These are phyloP conservation scores for Scedosporium dehoogii DNA, from an alignment of 2,329 filamentous ascomycete species.

Conservation along the genomic window DNA sequence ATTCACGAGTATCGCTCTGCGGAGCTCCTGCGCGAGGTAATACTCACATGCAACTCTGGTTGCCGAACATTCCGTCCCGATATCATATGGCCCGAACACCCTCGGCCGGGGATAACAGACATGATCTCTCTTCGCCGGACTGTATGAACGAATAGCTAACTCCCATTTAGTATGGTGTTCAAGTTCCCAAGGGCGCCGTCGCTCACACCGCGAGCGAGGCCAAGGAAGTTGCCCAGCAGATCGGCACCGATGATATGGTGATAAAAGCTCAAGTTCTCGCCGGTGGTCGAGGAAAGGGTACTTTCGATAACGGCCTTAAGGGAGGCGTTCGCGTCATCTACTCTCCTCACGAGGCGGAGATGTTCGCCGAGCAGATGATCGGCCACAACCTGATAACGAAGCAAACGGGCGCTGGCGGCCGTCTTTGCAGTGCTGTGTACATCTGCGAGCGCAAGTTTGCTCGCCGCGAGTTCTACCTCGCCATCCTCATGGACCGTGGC, in stretches of 20 bases:
- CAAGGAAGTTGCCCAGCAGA: constrained; percentile 80
- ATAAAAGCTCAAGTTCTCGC: constrained; percentile 99
- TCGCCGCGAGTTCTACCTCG: constrained; percentile 96
- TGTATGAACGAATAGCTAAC: constrained; percentile 1
- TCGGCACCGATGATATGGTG: constrained; percentile 93
- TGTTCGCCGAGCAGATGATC: constrained; percentile 99
- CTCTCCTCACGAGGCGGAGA: constrained; percentile 90
- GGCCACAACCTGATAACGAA: constrained; percentile 99
- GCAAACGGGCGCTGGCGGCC: constrained; percentile 89
- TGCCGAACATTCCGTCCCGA: not conserved
- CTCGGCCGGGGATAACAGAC: no score
- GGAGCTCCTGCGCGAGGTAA: constrained; percentile 70
- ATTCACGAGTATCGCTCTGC: constrained; percentile 98
- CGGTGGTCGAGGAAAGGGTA: constrained; percentile 94
- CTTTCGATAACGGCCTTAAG: constrained; percentile 97
- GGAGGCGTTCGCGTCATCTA: constrained; percentile 98
- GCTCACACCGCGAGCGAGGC: constrained; percentile 78
- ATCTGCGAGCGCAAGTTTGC: constrained; percentile 99
- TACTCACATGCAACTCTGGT: not conserved
- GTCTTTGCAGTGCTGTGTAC: constrained; percentile 94
- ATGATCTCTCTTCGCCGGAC: constrained; percentile 5
- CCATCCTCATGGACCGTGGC: constrained; percentile 93
- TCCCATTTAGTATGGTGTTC: constrained; percentile 69
- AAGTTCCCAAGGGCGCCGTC: constrained; percentile 82
- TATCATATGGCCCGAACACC: not conserved